Percentiles rank a stretch among this genome's conserved stretches.
Evolutionary conservation across 345 rosid species (phyloP).

Genomic region (Microthlaspi erraticum): DNA sequence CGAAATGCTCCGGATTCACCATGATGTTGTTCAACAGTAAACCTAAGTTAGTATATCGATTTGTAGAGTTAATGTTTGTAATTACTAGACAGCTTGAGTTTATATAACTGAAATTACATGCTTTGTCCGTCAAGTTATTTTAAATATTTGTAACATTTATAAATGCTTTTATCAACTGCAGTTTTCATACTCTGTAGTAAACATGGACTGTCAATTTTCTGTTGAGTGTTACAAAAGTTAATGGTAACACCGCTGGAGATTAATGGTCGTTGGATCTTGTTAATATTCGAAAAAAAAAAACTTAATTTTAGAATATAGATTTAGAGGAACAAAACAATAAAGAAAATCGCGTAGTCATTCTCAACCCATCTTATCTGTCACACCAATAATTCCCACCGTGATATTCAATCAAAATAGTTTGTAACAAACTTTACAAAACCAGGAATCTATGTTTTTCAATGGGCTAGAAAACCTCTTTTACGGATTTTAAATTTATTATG

Average conservation of each 20-base stretch:
- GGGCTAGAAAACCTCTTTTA: constrained; percentile 39
- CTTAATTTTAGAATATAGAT: neutral
- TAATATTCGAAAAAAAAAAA: constrained; percentile 2
- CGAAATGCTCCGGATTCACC: constrained; percentile 67
- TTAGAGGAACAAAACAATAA: neutral
- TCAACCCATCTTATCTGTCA: constrained; percentile 38
- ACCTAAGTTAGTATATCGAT: constrained; percentile 3
- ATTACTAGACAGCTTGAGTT: too few species aligned
- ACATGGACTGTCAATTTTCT: constrained; percentile 15
- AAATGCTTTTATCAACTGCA: constrained; percentile 7
- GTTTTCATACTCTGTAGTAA: neutral
- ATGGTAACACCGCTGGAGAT: constrained; percentile 38
- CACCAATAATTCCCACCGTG: constrained; percentile 31
- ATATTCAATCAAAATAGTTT: constrained; percentile 20
- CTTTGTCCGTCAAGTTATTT: neutral
- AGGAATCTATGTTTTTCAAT: constrained; percentile 40
- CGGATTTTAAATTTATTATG: neutral
- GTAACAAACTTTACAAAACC: constrained; percentile 26
- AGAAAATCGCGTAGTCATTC: constrained; percentile 11
- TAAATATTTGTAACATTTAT: neutral
- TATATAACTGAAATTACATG: neutral
- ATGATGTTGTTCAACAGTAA: constrained; percentile 36
- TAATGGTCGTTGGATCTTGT: constrained; percentile 27
- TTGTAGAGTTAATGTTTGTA: constrained; percentile 1
- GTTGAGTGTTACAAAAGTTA: constrained; percentile 18